Evolutionary conservation across 1,139 yeast species (phyloP), one percentile per base, ranked within the genome.

Genomic region (Arxiozyma heterogenica): DNA sequence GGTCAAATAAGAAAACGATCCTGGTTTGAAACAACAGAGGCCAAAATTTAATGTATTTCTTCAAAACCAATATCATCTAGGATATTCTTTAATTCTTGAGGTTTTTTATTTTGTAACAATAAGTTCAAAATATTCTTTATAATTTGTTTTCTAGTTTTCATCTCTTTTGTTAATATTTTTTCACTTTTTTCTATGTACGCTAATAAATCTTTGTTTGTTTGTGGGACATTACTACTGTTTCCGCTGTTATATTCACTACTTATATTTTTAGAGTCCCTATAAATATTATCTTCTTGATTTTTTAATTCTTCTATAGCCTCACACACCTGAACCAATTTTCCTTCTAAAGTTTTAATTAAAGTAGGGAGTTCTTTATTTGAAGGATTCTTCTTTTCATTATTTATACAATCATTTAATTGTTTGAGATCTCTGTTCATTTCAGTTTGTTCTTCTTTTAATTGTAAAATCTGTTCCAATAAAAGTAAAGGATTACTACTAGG

Each of bases 31-130:
- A 27, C 30, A 27, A 27, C 2, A 27, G 2, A 27, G 30, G 8
- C 8, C 8, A 8, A 5, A 27, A 27, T 27, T 11, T 45, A 45
- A 21, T 49, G 48, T 34, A 53, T 27, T 34, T 34, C 43, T 44
- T 62, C 67, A 44, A 54, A 55, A 22, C 65, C 65, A 47, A 63
- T 54, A 23, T 57, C 60, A 43, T 63, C 67, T 62, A 64, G 53
- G 41, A 63, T 57, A 34, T 60, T 64, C 21, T 56, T 55, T 50
- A 61, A 53, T 47, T 59, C 57, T 39, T 58, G 50, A 20, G 61
- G 27, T 41, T 49, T 43, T 20, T 49, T 18, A 22, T 42, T 42
- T 30, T 49, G 41, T 4, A n/a, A 52, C 6, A 60, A 55, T 41
- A 63, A 64, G 49, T 63, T 62, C 17, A 63, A 49, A 18, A 62